Evolutionary conservation across 2,329 filamentous ascomycete genomes (phyloP).

Genomic region (Tricladium varicosporioides): DNA sequence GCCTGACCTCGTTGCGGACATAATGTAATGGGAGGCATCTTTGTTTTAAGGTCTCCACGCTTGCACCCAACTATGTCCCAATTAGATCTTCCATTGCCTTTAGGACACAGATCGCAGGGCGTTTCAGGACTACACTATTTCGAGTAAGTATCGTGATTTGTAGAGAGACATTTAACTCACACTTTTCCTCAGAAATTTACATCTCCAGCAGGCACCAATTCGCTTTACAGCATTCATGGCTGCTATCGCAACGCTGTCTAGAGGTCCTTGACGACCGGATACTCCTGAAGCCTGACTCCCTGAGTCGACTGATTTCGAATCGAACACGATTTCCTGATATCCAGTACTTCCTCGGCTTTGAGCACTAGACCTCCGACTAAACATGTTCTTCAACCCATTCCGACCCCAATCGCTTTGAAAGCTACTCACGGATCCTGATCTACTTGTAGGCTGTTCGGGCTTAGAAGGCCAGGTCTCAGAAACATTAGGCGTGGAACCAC

Average conservation of each 20-base stretch:
- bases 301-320: conserved; percentile 7
- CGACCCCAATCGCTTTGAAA: not conserved
- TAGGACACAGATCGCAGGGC: conserved; percentile 15
- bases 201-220: conserved; percentile 17
- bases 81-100: conserved; percentile 6
- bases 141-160: not conserved
- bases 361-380: conserved; percentile 1
- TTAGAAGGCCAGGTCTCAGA: not conserved
- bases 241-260: conserved; percentile 4
- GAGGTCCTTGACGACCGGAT: conserved; percentile 9
- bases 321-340: conserved; percentile 8
- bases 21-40: conserved; percentile 5
- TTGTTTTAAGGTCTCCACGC: conserved; percentile 10
- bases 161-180: conserved; percentile 2
- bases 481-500: not conserved
- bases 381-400: not conserved
- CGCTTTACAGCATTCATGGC: conserved; percentile 14
- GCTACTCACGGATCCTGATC: not conserved
- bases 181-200: conserved; percentile 16
- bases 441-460: not conserved
- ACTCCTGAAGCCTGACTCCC: conserved; percentile 6
- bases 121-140: conserved; percentile 9
- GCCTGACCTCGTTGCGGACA: not conserved
- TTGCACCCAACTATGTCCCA: conserved; percentile 14
- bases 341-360: conserved; percentile 1